A percentile compares a stretch with the other conserved stretches of the same genome.
Conservation (phyloP, 345 rosid genomes). For the Melastoma malabathricum region DNA sequence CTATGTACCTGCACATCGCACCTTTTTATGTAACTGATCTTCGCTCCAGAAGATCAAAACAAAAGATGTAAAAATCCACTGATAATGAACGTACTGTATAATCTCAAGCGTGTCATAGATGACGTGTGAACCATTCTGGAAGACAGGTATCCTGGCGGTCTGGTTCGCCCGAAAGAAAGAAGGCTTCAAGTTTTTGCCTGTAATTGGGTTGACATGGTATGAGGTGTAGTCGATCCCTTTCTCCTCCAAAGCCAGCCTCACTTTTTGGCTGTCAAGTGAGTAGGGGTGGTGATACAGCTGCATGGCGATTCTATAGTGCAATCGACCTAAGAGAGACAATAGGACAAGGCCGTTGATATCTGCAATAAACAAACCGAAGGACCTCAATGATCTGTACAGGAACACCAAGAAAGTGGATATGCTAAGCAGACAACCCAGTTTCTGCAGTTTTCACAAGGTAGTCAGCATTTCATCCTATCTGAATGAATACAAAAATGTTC, state of each 20-base stretch:
- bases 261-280: constrained; percentile 80
- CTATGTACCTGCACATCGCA: constrained; percentile 45
- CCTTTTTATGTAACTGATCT: constrained; percentile 1
- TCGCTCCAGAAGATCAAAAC: background rate
- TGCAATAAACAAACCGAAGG: too few relatives aligned
- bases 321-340: too few relatives aligned
- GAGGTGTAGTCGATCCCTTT: constrained; percentile 87
- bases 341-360: too few relatives aligned
- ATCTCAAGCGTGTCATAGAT: constrained; percentile 68
- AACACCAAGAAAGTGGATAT: too few relatives aligned
- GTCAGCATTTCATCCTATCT: too few relatives aligned
- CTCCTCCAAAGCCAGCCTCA: constrained; percentile 81
- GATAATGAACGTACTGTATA: constrained; percentile 42
- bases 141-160: constrained; percentile 61
- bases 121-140: constrained; percentile 63
- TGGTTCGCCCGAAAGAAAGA: constrained; percentile 72
- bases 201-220: constrained; percentile 66
- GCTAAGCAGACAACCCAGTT: too few relatives aligned
- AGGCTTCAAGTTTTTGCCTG: constrained; percentile 72
- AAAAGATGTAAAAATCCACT: background rate
- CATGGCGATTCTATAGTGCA: constrained; percentile 20
- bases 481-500: too few relatives aligned
- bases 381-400: too few relatives aligned
- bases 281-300: constrained; percentile 91
- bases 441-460: too few relatives aligned